Base-by-base conservation (phyloP, 352 stramenopile species). In the Saprolegnia diclina region DNA sequence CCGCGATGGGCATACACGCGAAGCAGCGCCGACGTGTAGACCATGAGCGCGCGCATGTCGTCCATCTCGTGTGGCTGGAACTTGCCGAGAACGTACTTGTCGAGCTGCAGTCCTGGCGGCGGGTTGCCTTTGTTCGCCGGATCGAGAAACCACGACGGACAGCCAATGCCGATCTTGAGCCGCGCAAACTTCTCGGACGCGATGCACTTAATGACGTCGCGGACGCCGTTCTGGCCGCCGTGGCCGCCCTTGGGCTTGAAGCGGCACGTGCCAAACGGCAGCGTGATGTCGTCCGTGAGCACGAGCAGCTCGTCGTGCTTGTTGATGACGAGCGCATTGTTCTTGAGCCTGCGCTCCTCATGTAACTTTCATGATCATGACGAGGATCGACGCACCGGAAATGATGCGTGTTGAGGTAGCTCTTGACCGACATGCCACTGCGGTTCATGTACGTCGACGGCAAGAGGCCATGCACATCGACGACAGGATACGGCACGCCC, bases 371-470 rank as follows among this genome's bases (percentile, higher is more conserved):
- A n/a, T n/a, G n/a, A n/a, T n/a, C n/a, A n/a, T n/a, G n/a, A n/a
- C n/a, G n/a, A n/a, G n/a, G n/a, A n/a, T n/a, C n/a, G 52, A 38
- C 35, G 19, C 32, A 69, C 63, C 85, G 81, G 82, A 86, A 95
- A 22, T 77, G 82, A 54, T 94, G 83, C 21, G 74, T 74, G 65
- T 91, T 78, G 82, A 94, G 90, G 56, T 92, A 93, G 14, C 80
- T 80, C 52, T 83, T 76, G 22, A 94, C 87, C 0, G 85, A 80
- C 63, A 79, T 82, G 19, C 87, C 87, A 10, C 83, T 92, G 61
- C 85, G 85, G 72, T 95, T 95, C 87, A 95, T 95, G 72, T 85
- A 95, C 10, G 87, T 95, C 9, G 76, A 82, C 0, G 87, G 87
- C 18, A 89, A 74, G 57, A 95, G 72, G 52, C 92, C 55, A 22